Percentiles rank a stretch among this genome's conserved stretches.
phyloP scores from a whole-genome alignment of 1,284 basidiomycete genomes.

The Malassezia arunalokei region DNA sequence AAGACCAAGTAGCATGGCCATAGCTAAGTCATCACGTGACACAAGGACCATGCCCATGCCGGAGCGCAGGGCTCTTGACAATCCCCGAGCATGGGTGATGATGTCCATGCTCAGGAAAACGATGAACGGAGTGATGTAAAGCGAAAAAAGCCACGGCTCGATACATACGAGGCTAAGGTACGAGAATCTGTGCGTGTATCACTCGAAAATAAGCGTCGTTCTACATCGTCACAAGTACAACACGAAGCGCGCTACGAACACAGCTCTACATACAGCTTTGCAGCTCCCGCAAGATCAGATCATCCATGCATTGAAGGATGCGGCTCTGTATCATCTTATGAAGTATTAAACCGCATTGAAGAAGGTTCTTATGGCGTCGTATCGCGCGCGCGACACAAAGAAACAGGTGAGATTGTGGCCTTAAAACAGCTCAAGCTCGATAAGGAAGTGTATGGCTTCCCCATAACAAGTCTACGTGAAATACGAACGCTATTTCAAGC shows the following conservation, averaged over 20 bases:
- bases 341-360: conserved; percentile 81
- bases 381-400: conserved; percentile 62
- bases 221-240: too few relatives aligned
- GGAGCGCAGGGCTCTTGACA: too few relatives aligned
- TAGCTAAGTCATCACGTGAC: too few relatives aligned
- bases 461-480: conserved; percentile 89
- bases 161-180: too few relatives aligned
- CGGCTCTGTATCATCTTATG: conserved; percentile 31
- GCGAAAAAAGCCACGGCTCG: too few relatives aligned
- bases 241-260: not conserved
- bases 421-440: conserved; percentile 97
- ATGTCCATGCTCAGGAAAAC: too few relatives aligned
- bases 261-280: not conserved
- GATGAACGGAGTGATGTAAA: too few relatives aligned
- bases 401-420: conserved; percentile 78
- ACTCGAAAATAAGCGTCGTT: too few relatives aligned
- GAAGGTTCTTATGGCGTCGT: conserved; percentile 98
- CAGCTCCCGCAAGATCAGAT: not conserved
- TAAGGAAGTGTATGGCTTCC: conserved; percentile 94
- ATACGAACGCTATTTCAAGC: conserved; percentile 75
- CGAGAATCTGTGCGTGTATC: too few relatives aligned
- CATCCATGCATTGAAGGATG: conserved; percentile 30
- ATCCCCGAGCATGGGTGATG: too few relatives aligned
- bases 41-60: too few relatives aligned
- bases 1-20: conserved; percentile 11